Percentiles rank a stretch among this genome's conserved stretches.
Conservation (phyloP, 345 rosid species). For the Pistacia vera region DNA sequence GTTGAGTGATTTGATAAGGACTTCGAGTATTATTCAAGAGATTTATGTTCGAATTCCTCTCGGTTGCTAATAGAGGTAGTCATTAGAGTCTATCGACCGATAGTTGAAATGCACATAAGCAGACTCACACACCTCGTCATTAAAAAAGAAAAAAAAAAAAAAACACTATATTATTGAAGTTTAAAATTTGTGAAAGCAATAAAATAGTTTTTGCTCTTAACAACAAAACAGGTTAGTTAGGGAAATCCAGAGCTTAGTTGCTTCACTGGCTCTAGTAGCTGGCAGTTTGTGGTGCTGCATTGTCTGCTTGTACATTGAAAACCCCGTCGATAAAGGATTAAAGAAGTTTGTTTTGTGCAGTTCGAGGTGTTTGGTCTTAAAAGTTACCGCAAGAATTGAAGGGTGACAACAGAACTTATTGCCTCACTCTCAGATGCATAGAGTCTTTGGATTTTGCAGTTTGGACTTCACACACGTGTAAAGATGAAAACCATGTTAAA, state of each 20-base stretch:
- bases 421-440: background rate
- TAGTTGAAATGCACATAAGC: too few relatives aligned
- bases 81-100: too few relatives aligned
- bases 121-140: too few relatives aligned
- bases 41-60: too few relatives aligned
- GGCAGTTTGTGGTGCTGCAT: conserved; percentile 15
- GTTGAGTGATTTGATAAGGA: too few relatives aligned
- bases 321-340: too few relatives aligned
- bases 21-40: too few relatives aligned
- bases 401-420: background rate
- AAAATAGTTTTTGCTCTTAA: too few relatives aligned
- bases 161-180: too few relatives aligned
- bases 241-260: background rate
- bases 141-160: too few relatives aligned
- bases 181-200: too few relatives aligned
- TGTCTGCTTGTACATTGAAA: conserved; percentile 7
- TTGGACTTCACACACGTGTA: background rate
- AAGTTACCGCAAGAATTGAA: background rate
- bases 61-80: too few relatives aligned
- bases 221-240: background rate
- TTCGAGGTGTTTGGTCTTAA: background rate
- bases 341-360: background rate
- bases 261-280: conserved; percentile 2
- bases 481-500: background rate
- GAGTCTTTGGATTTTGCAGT: background rate